These are phyloP conservation scores for Sphaerobolus stellatus DNA, from an alignment of 1,284 basidiomycete genomes.

Conservation along the genomic window DNA sequence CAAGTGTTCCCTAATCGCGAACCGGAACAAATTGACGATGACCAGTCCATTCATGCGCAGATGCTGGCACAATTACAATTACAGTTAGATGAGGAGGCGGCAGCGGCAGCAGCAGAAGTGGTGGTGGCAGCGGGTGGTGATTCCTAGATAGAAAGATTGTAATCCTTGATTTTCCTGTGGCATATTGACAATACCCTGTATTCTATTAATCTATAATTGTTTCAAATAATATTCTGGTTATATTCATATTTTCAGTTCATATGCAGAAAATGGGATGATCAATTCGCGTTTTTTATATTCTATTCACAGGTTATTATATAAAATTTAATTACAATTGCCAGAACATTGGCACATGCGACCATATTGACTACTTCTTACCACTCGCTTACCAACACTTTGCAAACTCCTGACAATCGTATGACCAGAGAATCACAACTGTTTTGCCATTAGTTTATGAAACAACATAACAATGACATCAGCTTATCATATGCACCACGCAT, in stretches of 20 bases:
- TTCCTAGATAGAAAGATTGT: neutral
- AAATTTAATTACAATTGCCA: too few species aligned
- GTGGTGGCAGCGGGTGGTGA: too few species aligned
- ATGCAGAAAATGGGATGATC: neutral
- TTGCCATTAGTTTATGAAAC: neutral
- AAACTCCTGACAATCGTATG: neutral
- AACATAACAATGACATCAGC: neutral
- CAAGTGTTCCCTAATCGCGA: neutral
- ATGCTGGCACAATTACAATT: neutral
- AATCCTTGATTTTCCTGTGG: neutral
- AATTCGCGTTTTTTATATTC: too few species aligned
- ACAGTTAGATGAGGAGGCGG: too few species aligned
- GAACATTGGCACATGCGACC: too few species aligned
- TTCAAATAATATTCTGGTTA: neutral
- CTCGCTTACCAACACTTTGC: neutral
- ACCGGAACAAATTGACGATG: neutral
- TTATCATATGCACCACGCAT: neutral
- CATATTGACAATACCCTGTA: neutral
- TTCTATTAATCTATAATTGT: neutral
- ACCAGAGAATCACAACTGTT: neutral
- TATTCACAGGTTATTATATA: too few species aligned
- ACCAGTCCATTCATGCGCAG: neutral
- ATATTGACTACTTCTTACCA: too few species aligned
- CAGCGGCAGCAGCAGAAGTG: too few species aligned
- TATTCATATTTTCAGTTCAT: neutral